Percentiles rank a stretch among this genome's conserved stretches.
These are phyloP conservation scores for Pyrenochaeta sp. DNA, from an alignment of 2,329 filamentous ascomycete genomes.

Conservation along the genomic window DNA sequence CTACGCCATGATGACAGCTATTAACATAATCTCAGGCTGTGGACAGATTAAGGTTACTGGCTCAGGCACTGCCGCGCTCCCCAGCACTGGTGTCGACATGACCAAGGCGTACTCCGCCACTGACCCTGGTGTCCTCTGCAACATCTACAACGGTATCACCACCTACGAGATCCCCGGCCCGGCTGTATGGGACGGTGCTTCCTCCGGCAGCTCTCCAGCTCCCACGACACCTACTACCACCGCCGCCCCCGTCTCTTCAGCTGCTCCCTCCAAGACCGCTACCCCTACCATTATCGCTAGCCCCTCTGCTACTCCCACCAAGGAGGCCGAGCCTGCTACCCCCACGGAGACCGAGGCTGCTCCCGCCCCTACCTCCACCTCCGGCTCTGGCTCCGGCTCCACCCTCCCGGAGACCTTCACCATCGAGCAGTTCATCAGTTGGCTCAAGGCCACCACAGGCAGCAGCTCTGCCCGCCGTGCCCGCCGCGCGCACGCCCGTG, in stretches of 20 bases:
- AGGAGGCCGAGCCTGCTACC: conserved; percentile 8
- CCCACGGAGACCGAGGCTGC: conserved; percentile 14
- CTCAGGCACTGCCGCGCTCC: conserved; percentile 36
- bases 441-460: conserved; percentile 37
- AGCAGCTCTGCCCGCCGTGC: conserved; percentile 26
- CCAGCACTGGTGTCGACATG: conserved; percentile 54
- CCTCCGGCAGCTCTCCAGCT: conserved; percentile 16
- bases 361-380: conserved; percentile 15
- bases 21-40: conserved; percentile 24
- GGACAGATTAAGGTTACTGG: conserved; percentile 51
- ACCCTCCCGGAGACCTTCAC: conserved; percentile 41
- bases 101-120: conserved; percentile 53
- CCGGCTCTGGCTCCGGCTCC: conserved; percentile 24
- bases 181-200: conserved; percentile 42
- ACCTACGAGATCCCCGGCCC: conserved; percentile 54
- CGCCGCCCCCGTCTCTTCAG: conserved; percentile 9
- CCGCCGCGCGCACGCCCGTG: conserved; percentile 48
- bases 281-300: conserved; percentile 16
- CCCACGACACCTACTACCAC: conserved; percentile 15
- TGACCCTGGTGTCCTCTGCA: conserved; percentile 52
- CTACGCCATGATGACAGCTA: background rate
- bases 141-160: conserved; percentile 47
- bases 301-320: conserved; percentile 8
- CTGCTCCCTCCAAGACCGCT: conserved; percentile 15
- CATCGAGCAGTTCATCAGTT: conserved; percentile 40